Conservation (phyloP, 495 filamentous ascomycete species). For the Lentithecium fluviatile region DNA sequence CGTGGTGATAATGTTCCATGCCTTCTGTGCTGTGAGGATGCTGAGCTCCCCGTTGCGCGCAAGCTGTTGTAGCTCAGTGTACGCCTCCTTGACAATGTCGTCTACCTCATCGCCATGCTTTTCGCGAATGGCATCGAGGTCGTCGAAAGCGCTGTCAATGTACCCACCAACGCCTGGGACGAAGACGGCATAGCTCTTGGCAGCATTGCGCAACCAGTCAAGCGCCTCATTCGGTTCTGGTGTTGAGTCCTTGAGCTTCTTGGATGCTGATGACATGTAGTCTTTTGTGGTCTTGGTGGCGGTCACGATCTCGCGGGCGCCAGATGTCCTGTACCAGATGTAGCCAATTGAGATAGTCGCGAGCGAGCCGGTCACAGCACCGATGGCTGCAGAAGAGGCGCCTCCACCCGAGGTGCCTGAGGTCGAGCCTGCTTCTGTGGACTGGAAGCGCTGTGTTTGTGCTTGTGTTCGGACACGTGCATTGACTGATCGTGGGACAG, state of each 20-base stretch:
- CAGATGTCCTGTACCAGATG: constrained; percentile 58
- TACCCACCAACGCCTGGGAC: constrained; percentile 64
- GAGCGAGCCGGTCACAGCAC: constrained; percentile 53
- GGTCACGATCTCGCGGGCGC: constrained; percentile 54
- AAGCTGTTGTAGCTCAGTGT: constrained; percentile 55
- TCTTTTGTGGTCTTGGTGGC: constrained; percentile 52
- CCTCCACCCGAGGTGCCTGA: neutral
- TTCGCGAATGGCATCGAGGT: constrained; percentile 58
- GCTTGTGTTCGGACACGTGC: constrained; percentile 12
- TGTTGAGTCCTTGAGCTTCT: constrained; percentile 52
- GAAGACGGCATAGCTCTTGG: constrained; percentile 61
- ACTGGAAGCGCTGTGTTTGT: constrained; percentile 47
- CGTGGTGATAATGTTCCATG: constrained; percentile 55
- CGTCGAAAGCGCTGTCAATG: constrained; percentile 61
- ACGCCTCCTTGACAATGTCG: constrained; percentile 58
- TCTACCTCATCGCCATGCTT: constrained; percentile 64
- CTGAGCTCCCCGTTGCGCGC: constrained; percentile 51
- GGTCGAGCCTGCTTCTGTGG: constrained; percentile 37
- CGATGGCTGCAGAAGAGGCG: constrained; percentile 38
- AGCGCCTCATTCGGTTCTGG: constrained; percentile 61
- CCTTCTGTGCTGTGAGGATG: constrained; percentile 51
- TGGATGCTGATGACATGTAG: constrained; percentile 50
- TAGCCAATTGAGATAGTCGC: constrained; percentile 53
- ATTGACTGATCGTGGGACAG: constrained; percentile 7
- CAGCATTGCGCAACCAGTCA: constrained; percentile 56